These are phyloP conservation scores for Oryza australiensis DNA, from an alignment of 176 grass and related monocot species.

Conservation along the genomic window DNA sequence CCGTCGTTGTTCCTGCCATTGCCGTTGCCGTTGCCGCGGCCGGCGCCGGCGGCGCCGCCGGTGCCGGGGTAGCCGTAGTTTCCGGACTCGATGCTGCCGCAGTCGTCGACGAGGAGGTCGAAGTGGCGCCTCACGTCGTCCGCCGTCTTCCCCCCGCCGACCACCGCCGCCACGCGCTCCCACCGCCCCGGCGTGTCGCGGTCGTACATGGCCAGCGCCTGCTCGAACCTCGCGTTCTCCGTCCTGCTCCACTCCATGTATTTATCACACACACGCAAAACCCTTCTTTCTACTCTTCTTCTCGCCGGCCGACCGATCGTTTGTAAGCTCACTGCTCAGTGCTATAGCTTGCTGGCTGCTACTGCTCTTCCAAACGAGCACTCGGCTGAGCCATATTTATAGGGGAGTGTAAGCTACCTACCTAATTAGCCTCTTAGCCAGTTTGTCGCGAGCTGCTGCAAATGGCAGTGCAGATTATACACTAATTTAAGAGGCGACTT, in stretches of 20 bases:
- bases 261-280: background rate
- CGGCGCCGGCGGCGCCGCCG: background rate
- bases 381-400: constrained; percentile 17
- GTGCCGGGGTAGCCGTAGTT: constrained; percentile 26
- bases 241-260: constrained; percentile 43
- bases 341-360: background rate
- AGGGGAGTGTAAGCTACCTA: constrained; percentile 9
- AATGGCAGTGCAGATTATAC: constrained; percentile 6
- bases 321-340: background rate
- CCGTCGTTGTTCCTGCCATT: background rate
- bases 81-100: constrained; percentile 44
- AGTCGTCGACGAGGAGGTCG: constrained; percentile 36
- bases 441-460: constrained; percentile 16
- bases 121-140: constrained; percentile 61
- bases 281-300: background rate
- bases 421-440: background rate
- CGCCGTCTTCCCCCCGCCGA: constrained; percentile 55
- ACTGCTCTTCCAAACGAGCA: constrained; percentile 18
- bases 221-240: constrained; percentile 63
- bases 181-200: constrained; percentile 47
- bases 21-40: background rate
- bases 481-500: constrained; percentile 33
- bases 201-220: constrained; percentile 47
- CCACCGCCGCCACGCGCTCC: constrained; percentile 50
- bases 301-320: background rate